Evolutionary conservation across 2,329 filamentous ascomycete genomes (phyloP), one percentile per base, ranked within the genome.

Genomic region (Bipolaris cookei): DNA sequence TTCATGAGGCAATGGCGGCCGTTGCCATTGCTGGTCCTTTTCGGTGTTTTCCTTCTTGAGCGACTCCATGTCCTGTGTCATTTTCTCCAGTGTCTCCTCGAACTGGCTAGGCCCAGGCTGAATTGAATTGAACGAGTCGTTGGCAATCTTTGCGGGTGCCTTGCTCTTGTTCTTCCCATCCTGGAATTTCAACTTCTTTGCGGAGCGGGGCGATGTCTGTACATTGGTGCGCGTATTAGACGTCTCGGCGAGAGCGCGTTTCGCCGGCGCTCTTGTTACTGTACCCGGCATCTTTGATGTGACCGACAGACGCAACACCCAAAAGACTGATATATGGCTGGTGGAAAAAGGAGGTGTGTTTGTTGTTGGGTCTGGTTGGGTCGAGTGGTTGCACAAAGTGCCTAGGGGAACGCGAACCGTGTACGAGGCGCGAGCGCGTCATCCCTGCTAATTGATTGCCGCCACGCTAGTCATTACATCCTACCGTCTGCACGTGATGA

Each of bases 61-160:
- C 18, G 89, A 90, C 21, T 86, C 89, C 60, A 98, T 93, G 73
- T 97, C 92, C 77, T 98, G 94, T 60, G 92, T 95, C 77, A 99
- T 86, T 81, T 96, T 97, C 82, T 97, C 94, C 60, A 99, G 83
- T 2, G 97, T 91, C 73, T 97, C 92, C 78, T 98, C 95, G 75
- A 99, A 99, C 53, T 90, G 86, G 75, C 92, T 97, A 80, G 96
- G 97, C 76, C 58, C 63, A 93, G 91, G 90, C 93, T 62, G 86
- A 90, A 94, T 61, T 83, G 57, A 87, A 74, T 71, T 65, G 52
- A 76, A 73, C 5, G 87, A 88, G 62, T 84, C 85, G 64, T 85
- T 84, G 10, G 79, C 81, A n/a, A 80, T 82, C 72, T 84, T 85
- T 65, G 89, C 85, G 3, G 88, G 88, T 52, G 86, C 84, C 52